Evolutionary conservation across 2,329 filamentous ascomycete genomes (phyloP).

Genomic region (Fonsecaea pedrosoi): DNA sequence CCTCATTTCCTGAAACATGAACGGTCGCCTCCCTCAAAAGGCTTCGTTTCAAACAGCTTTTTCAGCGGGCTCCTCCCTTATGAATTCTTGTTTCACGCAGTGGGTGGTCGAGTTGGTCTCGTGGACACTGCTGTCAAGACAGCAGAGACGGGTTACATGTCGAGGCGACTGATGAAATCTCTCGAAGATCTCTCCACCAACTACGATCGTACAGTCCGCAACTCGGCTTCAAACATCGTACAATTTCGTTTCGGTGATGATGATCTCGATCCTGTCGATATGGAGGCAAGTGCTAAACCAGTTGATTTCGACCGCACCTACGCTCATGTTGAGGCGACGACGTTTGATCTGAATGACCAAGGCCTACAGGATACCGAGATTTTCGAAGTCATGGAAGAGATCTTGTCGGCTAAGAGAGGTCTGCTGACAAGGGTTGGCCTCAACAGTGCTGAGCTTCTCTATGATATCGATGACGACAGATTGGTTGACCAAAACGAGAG

Average conservation of each 20-base stretch:
- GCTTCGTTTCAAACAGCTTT: conserved; percentile 97
- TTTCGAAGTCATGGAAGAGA: conserved; percentile 68
- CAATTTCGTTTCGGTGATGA: conserved; percentile 98
- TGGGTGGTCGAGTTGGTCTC: conserved; percentile 96
- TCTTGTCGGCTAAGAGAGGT: conserved; percentile 71
- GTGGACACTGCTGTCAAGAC: conserved; percentile 96
- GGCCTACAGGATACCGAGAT: conserved; percentile 79
- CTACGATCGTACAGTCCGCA: conserved; percentile 94
- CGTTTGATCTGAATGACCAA: conserved; percentile 77
- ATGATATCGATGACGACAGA: conserved; percentile 53
- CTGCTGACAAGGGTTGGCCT: conserved; percentile 69
- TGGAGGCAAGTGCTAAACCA: conserved; percentile 92
- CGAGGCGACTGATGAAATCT: conserved; percentile 95
- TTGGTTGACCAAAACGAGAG: conserved; percentile 78
- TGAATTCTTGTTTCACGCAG: conserved; percentile 97
- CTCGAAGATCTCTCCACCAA: conserved; percentile 91
- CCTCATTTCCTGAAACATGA: conserved; percentile 96
- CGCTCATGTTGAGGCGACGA: conserved; percentile 76
- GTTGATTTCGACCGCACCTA: conserved; percentile 93
- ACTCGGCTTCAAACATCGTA: conserved; percentile 84
- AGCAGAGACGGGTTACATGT: conserved; percentile 99
- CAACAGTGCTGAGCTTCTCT: conserved; percentile 68
- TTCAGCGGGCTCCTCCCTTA: conserved; percentile 88
- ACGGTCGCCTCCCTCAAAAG: conserved; percentile 90
- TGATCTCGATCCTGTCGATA: conserved; percentile 92